Evolutionary conservation across 2,329 filamentous ascomycete genomes (phyloP), one percentile per base, ranked within the genome.

Genomic region (Karstenula rhodostoma): DNA sequence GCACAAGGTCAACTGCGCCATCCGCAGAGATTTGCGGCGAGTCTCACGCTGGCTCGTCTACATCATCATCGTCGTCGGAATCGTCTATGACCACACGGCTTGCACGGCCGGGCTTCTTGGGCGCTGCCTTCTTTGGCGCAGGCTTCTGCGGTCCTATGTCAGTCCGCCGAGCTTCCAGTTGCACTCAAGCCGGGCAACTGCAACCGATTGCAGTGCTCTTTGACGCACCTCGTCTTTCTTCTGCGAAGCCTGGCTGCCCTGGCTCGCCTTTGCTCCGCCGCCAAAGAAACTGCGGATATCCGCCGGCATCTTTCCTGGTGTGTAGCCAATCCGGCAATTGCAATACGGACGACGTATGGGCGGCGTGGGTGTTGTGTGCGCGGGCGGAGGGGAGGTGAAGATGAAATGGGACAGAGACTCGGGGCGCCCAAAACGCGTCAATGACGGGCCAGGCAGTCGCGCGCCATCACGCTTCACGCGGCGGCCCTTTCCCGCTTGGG

Each of bases 221-320:
- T 10, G 25, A 62, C 71, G 56, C 71, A 74, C 73, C 69, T 75
- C 73, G 29, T 67, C 70, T 56, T 74, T 75, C 65, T 75, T 73
- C 60, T 67, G 68, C 32, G 68, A 66, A 43, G 61, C 65, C 64
- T 75, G 72, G 66, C 66, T 73, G 66, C 63, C 67, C 74, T 66
- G 79, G 68, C 70, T 84, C 80, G 84, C 80, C 68, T 85, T 83
- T 77, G 93, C 93, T 62, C 93, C 94, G 65, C 90, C 88, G 57
- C 90, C 89, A 82, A 98, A 97, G 80, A 97, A 98, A 70, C 85
- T 93, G 73, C 94, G 87, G 73, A 97, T 98, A 79, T 98, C 94
- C 64, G 84, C 75, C 56, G 93, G 88, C 93, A 97, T 96, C 42
- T 9, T 44, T 23, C 19, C 19, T 23, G 23, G 37, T 25, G 46